These are phyloP conservation scores for Rhodotorula kratochvilovae DNA, from an alignment of 768 basidiomycete genomes.

Conservation along the genomic window DNA sequence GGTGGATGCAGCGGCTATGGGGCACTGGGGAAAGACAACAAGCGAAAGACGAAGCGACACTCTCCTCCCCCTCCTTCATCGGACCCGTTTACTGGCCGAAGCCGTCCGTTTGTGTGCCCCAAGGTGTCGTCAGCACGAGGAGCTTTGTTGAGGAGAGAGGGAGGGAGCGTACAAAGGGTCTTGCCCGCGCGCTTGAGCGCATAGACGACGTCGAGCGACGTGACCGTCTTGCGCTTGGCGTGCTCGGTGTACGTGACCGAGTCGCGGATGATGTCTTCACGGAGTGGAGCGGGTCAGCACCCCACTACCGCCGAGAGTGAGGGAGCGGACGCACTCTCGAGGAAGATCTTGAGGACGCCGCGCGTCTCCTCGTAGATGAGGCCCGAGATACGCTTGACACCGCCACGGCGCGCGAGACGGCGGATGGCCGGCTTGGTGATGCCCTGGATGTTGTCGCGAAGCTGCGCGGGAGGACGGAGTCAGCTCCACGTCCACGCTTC, in stretches of 20 bases:
- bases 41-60: no score
- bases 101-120: no score
- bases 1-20: no score
- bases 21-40: no score
- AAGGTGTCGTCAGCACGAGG: no score
- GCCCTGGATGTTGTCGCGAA: conserved; percentile 52
- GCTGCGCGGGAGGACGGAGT: conserved; percentile 12
- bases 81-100: no score
- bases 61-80: no score
- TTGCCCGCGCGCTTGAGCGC: conserved; percentile 55
- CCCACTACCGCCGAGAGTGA: no score
- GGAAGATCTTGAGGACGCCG: conserved; percentile 54
- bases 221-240: conserved; percentile 84
- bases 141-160: no score
- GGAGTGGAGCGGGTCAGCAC: no score
- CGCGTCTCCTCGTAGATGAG: conserved; percentile 56
- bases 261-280: conserved; percentile 67
- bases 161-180: conserved; percentile 50
- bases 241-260: conserved; percentile 99
- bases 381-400: conserved; percentile 56
- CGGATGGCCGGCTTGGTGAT: conserved; percentile 57
- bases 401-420: conserved; percentile 56
- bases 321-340: conserved; percentile 47
- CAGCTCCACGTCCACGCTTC: not conserved
- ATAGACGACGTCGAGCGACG: conserved; percentile 76